A percentile compares a stretch with the other conserved stretches of the same genome.
phyloP scores from a whole-genome alignment of 768 basidiomycete genomes.

The Dioszegia crocea region DNA sequence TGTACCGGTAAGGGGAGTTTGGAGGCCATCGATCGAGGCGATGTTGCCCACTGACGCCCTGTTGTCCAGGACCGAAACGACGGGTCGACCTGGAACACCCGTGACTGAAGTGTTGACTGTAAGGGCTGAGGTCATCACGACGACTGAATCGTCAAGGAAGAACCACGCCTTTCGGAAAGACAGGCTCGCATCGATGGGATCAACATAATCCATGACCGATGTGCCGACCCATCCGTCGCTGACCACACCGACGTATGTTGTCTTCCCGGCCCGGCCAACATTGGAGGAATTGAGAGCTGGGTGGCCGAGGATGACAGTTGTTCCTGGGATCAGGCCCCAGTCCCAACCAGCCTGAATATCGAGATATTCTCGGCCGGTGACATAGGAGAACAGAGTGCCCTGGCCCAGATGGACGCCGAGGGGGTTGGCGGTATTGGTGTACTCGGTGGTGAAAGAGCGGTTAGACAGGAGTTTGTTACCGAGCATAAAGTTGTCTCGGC shows the following conservation, averaged over 20 bases:
- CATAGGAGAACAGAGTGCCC: conserved; percentile 63
- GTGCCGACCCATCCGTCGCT: conserved; percentile 60
- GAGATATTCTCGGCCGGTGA: conserved; percentile 66
- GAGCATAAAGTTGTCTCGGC: conserved; percentile 60
- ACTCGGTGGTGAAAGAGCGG: conserved; percentile 62
- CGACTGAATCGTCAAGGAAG: conserved; percentile 63
- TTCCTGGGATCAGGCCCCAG: conserved; percentile 73
- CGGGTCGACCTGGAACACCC: conserved; percentile 35
- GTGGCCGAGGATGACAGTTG: conserved; percentile 61
- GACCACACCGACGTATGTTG: conserved; percentile 64
- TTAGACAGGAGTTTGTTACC: conserved; percentile 63
- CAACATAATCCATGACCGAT: conserved; percentile 64
- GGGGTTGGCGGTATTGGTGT: conserved; percentile 63
- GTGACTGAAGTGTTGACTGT: neutral
- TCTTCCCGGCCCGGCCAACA: conserved; percentile 54
- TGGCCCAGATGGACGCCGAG: conserved; percentile 68
- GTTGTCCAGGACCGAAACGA: conserved; percentile 68
- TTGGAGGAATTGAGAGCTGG: conserved; percentile 57
- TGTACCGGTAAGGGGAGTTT: conserved; percentile 8
- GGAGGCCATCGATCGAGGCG: conserved; percentile 39
- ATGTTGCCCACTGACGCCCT: conserved; percentile 51
- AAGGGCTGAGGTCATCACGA: conserved; percentile 57
- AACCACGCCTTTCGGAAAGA: conserved; percentile 70
- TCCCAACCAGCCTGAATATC: conserved; percentile 71
- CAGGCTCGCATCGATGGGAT: conserved; percentile 58